Evolutionary conservation across 2,329 filamentous ascomycete species (phyloP).

Genomic region (Fusarium aywerte): DNA sequence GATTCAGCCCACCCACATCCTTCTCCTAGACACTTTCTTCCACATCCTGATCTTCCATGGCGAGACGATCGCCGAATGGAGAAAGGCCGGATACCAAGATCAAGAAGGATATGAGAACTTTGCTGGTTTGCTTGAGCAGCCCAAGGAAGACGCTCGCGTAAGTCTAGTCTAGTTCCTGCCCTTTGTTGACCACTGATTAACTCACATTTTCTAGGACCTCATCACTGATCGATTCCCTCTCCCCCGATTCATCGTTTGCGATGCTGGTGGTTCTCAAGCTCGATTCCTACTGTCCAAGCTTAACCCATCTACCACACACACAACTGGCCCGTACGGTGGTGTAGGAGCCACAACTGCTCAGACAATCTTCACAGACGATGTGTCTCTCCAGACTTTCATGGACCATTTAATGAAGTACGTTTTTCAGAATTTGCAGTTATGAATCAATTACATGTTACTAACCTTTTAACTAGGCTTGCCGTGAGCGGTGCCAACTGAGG

Average conservation of each 20-base stretch:
- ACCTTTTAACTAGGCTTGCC: conserved; percentile 59
- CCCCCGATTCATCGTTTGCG: conserved; percentile 97
- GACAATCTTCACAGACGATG: conserved; percentile 99
- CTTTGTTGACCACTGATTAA: neutral
- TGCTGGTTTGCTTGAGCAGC: conserved; percentile 84
- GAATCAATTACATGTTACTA: neutral
- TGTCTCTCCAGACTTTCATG: conserved; percentile 98
- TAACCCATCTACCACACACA: conserved; percentile 97
- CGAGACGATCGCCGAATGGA: conserved; percentile 97
- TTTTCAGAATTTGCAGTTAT: neutral
- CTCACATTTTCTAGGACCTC: conserved; percentile 73
- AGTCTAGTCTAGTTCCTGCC: conserved; percentile 55
- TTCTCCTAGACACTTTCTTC: conserved; percentile 98
- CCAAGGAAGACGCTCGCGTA: conserved; percentile 96
- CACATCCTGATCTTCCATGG: conserved; percentile 99
- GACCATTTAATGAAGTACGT: conserved; percentile 97
- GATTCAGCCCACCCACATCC: conserved; percentile 92
- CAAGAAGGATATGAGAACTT: conserved; percentile 99
- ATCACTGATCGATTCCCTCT: conserved; percentile 98
- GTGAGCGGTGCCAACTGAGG: conserved; percentile 70
- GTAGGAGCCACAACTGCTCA: conserved; percentile 87
- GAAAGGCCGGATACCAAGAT: conserved; percentile 96
- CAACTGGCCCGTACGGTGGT: conserved; percentile 89
- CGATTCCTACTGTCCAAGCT: conserved; percentile 97
- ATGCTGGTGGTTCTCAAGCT: conserved; percentile 97